Base-by-base conservation (phyloP, 805 yeast genomes). In the Candida sanyiensis region DNA sequence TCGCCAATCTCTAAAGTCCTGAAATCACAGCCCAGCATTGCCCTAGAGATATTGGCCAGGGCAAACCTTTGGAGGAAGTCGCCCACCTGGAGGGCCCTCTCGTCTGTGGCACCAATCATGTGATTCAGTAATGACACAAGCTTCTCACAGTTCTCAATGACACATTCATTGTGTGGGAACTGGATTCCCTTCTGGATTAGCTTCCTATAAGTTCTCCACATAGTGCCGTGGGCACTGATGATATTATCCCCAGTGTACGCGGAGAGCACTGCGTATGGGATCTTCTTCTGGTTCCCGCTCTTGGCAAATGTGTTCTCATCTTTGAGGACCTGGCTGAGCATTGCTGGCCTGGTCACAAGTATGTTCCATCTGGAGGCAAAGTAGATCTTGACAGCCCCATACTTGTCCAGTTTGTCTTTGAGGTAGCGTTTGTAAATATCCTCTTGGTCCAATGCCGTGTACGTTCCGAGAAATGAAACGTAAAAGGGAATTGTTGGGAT, bases 331-430 rank as follows among this genome's bases (percentile, higher is more conserved):
- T 70, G 70, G 6, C 56, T 52, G 43, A 77, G 54, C 37, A 56
- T 64, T 23, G 67, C 66, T 3, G 81, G 81, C 35, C 54, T 64
- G 2, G 73, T 62, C 1, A 76, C 73, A 22, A 77, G 52, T 16
- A 75, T 67, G 46, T 76, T 77, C 83, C 83, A 77, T 41, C 77
- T 64, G 1, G 78, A 72, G 6, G 76, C 83, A 59, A 75, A 77
- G 50, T 67, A 77, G 5, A 75, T 61, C 51, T 75, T 75, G 0
- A 70, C 82, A 0, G 80, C 80, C 0, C 83, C 83, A 50, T 67
- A 58, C 35, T 62, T 65, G 43, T 73, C 76, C 35, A 74, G 49
- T 28, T 70, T 66, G 6, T 62, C 62, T 30, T 66, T 59, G 27
- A 74, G 53, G 47, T 67, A 75, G 9, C 28, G 35, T 8, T 68